Evolutionary conservation across 306 rosid species (phyloP), one percentile per base, ranked within the genome.

Genomic region (Quercus cerris): DNA sequence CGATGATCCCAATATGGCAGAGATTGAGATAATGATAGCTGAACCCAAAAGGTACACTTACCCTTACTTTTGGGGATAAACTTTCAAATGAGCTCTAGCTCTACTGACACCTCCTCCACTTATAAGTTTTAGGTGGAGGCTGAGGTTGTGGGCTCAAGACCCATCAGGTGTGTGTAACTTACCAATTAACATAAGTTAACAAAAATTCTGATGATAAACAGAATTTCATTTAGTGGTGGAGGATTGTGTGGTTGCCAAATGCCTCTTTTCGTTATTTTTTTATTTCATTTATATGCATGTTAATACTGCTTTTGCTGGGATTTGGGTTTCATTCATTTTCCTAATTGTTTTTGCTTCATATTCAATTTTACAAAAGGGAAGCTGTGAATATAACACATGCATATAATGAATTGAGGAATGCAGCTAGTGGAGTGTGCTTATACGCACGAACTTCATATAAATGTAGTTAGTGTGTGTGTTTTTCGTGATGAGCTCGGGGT

Each of bases 1-100:
- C 59, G 91, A 95, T 73, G 83, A 90, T 85, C 88, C 93, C 71
- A 89, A 81, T n/a, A 63, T 85, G 78, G 98, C 94, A 63, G 99
- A 95, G 86, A 70, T 95, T 76, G 99, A 95, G 80, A 91, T 95
- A 80, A 93, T 95, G 99, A 91, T 95, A 56, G 99, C 98, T 83
- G 98, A 93, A 87, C 83, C 78, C 56, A 87, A 86, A 68, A 89
- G 97, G 99, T 92, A 91, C 5, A 67, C 66, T 54, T 41, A 51
- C 78, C 75, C 74, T 75, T 17, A 57, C 66, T 69, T 85, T 38
- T 38, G 46, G 46, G 46, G 46, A 38, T 38, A 38, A 7, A 7
- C 11, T 38, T 38, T 38, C 46, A 38, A 38, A 38, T 38, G 46
- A 38, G 46, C 46, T 38, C 46, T 38, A 2, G 11, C 11, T 38